Base-by-base conservation (phyloP, 805 yeast species). In the Ogataea zsoltii region DNA sequence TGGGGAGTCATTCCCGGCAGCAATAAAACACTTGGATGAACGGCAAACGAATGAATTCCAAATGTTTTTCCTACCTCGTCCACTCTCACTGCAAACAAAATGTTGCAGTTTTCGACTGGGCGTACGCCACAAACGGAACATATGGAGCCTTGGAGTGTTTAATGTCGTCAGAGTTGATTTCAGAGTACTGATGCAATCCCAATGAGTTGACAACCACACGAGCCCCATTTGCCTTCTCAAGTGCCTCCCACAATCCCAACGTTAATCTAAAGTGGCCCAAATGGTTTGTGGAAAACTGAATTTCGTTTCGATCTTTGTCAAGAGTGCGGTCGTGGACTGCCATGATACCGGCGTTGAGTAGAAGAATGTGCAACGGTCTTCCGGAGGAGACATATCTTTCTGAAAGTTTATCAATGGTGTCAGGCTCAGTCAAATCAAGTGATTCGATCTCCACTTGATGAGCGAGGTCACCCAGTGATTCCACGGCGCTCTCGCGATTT, bases 261-360 rank as follows among this genome's bases (percentile, higher is more conserved):
- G n/a, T n/a, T n/a, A n/a, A n/a, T n/a, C n/a, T n/a, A n/a, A n/a
- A n/a, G n/a, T n/a, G n/a, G n/a, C n/a, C n/a, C n/a, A n/a, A n/a
- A n/a, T n/a, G n/a, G n/a, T n/a, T n/a, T n/a, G n/a, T n/a, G 3
- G 38, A 19, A n/a, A 33, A 41, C 14, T 41, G 44, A 14, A 30
- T 6, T 26, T 41, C 44, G n/a, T 23, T 18, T 15, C 44, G 39
- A 15, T 13, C 14, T 10, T 25, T 33, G 28, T 41, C 33, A 6
- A 4, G 16, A 3, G 15, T 33, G 12, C 12, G 14, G 4, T 33
- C 38, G 28, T 15, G 33, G 7, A 41, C 16, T 7, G 44, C 44
- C 44, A 33, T 41, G 25, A 41, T 25, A 12, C 44, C 44, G 4
- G 38, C 44, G 26, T 33, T 41, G 14, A 41, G n/a, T 4, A 41